Evolutionary conservation across 306 rosid species (phyloP).

Genomic region (Inga leiocalycina): DNA sequence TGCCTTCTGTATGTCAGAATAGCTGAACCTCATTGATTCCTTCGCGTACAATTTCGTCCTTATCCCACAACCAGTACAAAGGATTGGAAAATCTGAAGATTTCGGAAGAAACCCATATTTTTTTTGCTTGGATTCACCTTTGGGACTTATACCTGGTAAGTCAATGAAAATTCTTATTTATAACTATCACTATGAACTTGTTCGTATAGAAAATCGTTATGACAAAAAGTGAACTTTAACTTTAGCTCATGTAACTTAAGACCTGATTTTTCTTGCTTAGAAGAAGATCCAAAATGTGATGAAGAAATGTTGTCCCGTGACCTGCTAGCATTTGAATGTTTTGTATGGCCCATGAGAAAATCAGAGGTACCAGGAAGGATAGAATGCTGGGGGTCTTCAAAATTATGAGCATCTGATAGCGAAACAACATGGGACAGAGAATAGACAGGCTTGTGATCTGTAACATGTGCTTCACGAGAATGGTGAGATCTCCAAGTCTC

Average conservation of each 20-base stretch:
- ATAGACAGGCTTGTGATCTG: not conserved
- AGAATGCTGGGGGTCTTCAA: conserved; percentile 39
- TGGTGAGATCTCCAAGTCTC: not conserved
- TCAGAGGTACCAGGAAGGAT: conserved; percentile 39
- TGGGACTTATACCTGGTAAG: not conserved
- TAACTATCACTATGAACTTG: not conserved
- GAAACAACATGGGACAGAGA: not conserved
- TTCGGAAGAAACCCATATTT: not conserved
- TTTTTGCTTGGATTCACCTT: not conserved
- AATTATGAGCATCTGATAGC: not conserved
- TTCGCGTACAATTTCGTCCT: not conserved
- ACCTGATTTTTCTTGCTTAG: conserved; percentile 66
- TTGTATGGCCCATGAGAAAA: conserved; percentile 26
- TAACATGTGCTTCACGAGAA: not conserved
- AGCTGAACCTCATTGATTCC: not conserved
- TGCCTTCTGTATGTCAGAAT: not conserved
- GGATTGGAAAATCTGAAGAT: not conserved
- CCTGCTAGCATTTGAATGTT: conserved; percentile 37
- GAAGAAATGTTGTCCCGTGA: conserved; percentile 34
- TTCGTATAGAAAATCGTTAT: not conserved
- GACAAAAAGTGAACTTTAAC: not conserved
- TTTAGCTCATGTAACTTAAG: not conserved
- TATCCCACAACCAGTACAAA: not conserved
- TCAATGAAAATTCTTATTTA: not conserved
- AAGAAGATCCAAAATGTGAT: conserved; percentile 39